Conservation (phyloP, 805 yeast genomes). For the Candida peoriensis region DNA sequence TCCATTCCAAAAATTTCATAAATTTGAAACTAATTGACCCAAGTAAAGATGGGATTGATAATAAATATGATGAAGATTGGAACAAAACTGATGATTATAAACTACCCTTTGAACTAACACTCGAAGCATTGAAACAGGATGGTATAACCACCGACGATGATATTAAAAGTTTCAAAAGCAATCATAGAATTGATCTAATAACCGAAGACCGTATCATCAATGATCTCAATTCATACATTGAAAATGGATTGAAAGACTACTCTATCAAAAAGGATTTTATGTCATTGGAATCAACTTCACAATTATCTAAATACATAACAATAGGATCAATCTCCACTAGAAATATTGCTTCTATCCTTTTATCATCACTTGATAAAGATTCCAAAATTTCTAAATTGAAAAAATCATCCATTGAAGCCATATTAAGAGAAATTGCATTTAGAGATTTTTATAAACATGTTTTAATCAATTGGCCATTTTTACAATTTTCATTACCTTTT, state of each 20-base stretch:
- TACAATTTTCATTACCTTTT: constrained; percentile 46
- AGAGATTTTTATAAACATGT: constrained; percentile 52
- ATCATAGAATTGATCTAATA: too few relatives aligned
- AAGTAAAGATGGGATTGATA: constrained; percentile 8
- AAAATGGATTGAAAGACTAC: not conserved
- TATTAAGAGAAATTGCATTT: constrained; percentile 54
- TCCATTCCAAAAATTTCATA: constrained; percentile 8
- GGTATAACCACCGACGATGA: constrained; percentile 5
- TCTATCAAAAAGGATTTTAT: constrained; percentile 5
- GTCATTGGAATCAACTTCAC: constrained; percentile 27
- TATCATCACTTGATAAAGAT: too few relatives aligned
- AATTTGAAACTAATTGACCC: not conserved
- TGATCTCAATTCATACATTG: too few relatives aligned
- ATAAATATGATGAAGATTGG: constrained; percentile 7
- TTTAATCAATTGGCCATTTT: constrained; percentile 43
- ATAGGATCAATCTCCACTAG: constrained; percentile 43
- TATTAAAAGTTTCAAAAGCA: constrained; percentile 2
- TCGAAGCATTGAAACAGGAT: constrained; percentile 9
- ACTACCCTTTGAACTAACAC: constrained; percentile 17
- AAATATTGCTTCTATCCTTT: constrained; percentile 26
- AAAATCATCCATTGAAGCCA: constrained; percentile 30
- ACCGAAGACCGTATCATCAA: too few relatives aligned
- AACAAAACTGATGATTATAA: constrained; percentile 12
- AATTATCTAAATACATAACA: constrained; percentile 41
- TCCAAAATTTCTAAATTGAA: constrained; percentile 25